A percentile compares a stretch with the other conserved stretches of the same genome.
Evolutionary conservation across 23 red algal genomes (phyloP).

Genomic region (Agarophyton chilense): DNA sequence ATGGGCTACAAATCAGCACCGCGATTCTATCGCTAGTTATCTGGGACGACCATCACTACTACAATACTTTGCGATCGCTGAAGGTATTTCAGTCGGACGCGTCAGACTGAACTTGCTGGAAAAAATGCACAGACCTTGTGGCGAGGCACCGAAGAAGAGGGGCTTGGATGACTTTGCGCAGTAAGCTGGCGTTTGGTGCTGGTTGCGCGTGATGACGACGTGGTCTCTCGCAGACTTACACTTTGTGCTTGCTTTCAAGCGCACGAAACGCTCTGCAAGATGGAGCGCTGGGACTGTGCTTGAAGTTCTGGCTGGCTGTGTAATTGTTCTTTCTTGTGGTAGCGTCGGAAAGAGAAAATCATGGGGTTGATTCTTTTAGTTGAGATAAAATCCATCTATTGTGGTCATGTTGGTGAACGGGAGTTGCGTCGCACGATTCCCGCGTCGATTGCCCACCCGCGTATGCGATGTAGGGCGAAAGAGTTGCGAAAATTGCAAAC

Average conservation of each 20-base stretch:
- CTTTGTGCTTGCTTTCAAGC: not conserved
- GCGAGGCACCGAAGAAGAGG: constrained; percentile 49
- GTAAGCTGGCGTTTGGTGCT: not conserved
- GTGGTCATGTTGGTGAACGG: too few species aligned
- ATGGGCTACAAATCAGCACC: constrained; percentile 76
- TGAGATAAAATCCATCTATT: too few species aligned
- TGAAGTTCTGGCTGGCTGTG: too few species aligned
- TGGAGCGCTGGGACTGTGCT: not conserved
- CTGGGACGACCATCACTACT: constrained; percentile 62
- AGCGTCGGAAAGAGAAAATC: too few species aligned
- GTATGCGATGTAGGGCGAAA: too few species aligned
- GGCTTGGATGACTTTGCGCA: constrained; percentile 24
- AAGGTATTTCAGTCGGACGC: constrained; percentile 72
- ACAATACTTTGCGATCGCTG: constrained; percentile 71
- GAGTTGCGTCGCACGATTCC: too few species aligned
- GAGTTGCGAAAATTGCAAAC: too few species aligned
- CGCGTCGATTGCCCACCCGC: too few species aligned
- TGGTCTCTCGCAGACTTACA: not conserved
- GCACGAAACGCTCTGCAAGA: not conserved
- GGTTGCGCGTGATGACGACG: too few species aligned
- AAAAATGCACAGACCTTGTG: constrained; percentile 72
- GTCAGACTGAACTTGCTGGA: constrained; percentile 73
- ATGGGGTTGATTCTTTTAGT: too few species aligned
- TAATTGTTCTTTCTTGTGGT: too few species aligned
- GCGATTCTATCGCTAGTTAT: constrained; percentile 80